Base-by-base conservation (phyloP, 1,139 yeast species). In the Saccharomyces uvarum region DNA sequence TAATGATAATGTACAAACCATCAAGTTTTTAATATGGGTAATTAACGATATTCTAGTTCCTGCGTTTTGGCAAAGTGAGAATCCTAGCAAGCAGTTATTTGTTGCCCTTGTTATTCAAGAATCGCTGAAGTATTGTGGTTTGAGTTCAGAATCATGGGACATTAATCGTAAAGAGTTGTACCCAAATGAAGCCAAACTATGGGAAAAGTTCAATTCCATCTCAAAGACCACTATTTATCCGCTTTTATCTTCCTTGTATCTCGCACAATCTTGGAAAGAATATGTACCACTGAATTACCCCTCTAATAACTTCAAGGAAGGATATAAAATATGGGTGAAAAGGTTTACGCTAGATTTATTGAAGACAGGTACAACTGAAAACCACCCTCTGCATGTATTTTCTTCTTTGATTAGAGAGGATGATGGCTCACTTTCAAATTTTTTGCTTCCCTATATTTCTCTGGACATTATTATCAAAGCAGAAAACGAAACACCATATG, bases 81-180 rank as follows among this genome's bases (percentile, higher is more conserved):
- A 90, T 65, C 97, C 99, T 0, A 81, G 82, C 27, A 82, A 84
- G 52, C 99, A 95, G 67, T 76, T 88, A 58, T 88, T 86, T 65
- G 77, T 91, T 38, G 97, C 97, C 0, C 87, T 81, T 70, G 88
- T 95, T 0, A 88, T 95, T 80, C 99, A 95, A 67, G 95, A 88
- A 60, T 84, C 86, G 51, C 71, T 93, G 53, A 82, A 82, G 57
- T 79, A 84, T 11, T 78, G 93, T 67, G 82, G 81, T 1, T 71
- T 88, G 33, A 79, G 75, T 51, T 65, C 71, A 2, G 56, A 67
- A 2, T 66, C 71, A 4, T 69, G 73, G 56, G 74, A 77, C 16
- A 60, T 76, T 4, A 65, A 66, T 28, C 52, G 61, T 6, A 59
- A 64, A 38, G 71, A 72, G 1, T 59, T 69, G 0, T 69, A 66